Percentiles rank a stretch among this genome's conserved stretches.
phyloP scores from a whole-genome alignment of 106 monocot genomes.

The Acorus gramineus region DNA sequence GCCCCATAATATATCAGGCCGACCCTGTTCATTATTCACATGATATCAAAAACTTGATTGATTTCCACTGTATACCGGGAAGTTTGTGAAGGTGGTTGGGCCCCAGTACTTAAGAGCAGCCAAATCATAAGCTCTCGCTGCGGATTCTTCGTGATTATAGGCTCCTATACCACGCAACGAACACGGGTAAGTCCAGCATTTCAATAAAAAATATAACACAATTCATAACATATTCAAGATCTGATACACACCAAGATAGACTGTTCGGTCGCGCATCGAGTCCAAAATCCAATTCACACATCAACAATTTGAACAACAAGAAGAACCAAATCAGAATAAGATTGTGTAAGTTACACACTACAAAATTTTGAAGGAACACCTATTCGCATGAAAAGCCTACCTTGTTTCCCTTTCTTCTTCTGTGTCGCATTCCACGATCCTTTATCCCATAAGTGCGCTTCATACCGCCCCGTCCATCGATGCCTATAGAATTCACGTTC shows the following conservation, averaged over 20 bases:
- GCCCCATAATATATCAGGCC: too few relatives aligned
- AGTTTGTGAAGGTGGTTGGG: constrained; percentile 15
- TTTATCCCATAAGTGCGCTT: constrained; percentile 24
- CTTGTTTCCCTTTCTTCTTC: constrained; percentile 22
- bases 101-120: background rate
- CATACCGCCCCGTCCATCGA: constrained; percentile 16
- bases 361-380: too few relatives aligned
- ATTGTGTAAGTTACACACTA: too few relatives aligned
- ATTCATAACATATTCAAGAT: too few relatives aligned
- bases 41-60: background rate
- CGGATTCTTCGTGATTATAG: too few relatives aligned
- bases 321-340: background rate
- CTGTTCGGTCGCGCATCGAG: background rate
- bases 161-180: too few relatives aligned
- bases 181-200: too few relatives aligned
- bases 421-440: constrained; percentile 12
- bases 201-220: too few relatives aligned
- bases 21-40: too few relatives aligned
- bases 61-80: constrained; percentile 3
- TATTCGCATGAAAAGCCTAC: background rate
- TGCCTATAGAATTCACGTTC: constrained; percentile 2
- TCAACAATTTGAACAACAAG: background rate
- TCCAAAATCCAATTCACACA: background rate
- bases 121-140: constrained; percentile 5
- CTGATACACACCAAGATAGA: constrained; percentile 11